A percentile compares a stretch with the other conserved stretches of the same genome.
phyloP scores from a whole-genome alignment of 2,329 filamentous ascomycete species.

The Diaporthe ampelina region DNA sequence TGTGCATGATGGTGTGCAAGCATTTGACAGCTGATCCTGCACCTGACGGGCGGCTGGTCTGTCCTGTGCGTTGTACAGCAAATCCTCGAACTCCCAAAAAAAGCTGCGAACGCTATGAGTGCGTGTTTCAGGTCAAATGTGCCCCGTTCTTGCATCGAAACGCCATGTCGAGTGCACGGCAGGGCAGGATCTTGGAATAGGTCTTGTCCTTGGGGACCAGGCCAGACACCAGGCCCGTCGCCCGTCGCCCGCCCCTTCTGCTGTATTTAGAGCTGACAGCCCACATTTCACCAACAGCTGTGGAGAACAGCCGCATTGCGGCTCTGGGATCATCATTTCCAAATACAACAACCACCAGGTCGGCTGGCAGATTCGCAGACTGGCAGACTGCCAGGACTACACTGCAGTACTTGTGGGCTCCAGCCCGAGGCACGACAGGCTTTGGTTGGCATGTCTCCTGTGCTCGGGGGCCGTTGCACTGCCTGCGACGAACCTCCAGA shows the following conservation, averaged over 20 bases:
- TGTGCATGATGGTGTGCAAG: constrained; percentile 12
- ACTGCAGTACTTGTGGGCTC: not conserved
- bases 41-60: not conserved
- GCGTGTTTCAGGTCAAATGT: constrained; percentile 24
- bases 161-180: constrained; percentile 1
- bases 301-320: not conserved
- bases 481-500: not conserved
- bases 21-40: constrained; percentile 33
- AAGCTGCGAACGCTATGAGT: not conserved
- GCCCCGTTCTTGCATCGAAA: constrained; percentile 27
- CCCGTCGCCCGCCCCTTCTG: constrained; percentile 20
- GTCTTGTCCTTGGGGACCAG: constrained; percentile 14
- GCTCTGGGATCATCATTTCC: not conserved
- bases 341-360: not conserved
- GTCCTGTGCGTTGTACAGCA: constrained; percentile 8
- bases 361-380: not conserved
- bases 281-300: constrained; percentile 26
- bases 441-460: not conserved
- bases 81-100: constrained; percentile 21
- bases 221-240: constrained; percentile 1
- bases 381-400: not conserved
- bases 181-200: constrained; percentile 10
- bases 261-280: constrained; percentile 39
- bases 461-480: not conserved
- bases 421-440: not conserved